Percentiles rank a stretch among this genome's conserved stretches.
These are phyloP conservation scores for Saccharomycopsis microspora DNA, from an alignment of 805 yeast species.

Conservation along the genomic window DNA sequence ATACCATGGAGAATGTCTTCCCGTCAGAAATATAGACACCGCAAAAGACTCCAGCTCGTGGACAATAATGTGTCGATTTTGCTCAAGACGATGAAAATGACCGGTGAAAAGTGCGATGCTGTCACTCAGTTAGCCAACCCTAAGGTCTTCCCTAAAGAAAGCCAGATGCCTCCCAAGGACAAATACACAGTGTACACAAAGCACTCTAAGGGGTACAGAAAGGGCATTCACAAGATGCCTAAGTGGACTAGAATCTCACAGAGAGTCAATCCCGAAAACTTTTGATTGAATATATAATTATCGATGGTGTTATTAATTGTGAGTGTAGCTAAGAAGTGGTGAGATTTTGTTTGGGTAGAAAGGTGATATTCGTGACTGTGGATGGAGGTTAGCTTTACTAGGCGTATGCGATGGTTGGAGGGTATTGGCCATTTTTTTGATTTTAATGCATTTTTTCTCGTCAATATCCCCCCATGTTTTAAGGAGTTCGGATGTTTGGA, in stretches of 20 bases:
- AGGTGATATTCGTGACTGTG: no score
- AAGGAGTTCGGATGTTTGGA: no score
- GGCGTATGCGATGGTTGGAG: no score
- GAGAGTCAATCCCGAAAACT: conserved; percentile 69
- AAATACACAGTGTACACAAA: conserved; percentile 81
- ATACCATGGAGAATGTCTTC: conserved; percentile 69
- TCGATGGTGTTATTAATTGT: neutral
- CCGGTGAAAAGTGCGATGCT: conserved; percentile 24
- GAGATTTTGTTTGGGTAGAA: no score
- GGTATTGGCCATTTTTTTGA: no score
- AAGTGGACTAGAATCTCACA: conserved; percentile 83
- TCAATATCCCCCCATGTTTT: no score
- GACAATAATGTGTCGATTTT: conserved; percentile 67
- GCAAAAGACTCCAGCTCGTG: conserved; percentile 72
- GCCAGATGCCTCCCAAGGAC: conserved; percentile 69
- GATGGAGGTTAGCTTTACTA: no score
- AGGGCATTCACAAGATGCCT: conserved; percentile 78
- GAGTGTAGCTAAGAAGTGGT: neutral
- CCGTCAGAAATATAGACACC: conserved; percentile 73
- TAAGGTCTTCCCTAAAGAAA: conserved; percentile 58
- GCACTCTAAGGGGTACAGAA: conserved; percentile 69
- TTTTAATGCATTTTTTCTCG: no score
- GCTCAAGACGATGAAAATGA: conserved; percentile 33
- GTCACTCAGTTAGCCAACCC: conserved; percentile 27
- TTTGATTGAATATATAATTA: conserved; percentile 24